Percentiles rank a stretch among this genome's conserved stretches.
Evolutionary conservation across 805 yeast genomes (phyloP).

Genomic region (Ogataea angusta): DNA sequence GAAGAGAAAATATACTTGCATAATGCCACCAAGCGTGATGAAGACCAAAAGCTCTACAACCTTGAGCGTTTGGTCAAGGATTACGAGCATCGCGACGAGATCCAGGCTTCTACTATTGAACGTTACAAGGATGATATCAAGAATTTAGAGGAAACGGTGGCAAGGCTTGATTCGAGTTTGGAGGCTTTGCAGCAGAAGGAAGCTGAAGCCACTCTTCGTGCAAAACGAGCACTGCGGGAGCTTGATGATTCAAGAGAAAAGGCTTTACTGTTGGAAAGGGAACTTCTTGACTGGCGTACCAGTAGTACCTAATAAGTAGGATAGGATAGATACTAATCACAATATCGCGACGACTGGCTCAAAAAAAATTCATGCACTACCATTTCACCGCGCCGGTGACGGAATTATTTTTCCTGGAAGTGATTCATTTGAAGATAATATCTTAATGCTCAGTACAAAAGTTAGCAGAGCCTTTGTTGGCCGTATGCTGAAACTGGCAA

Average conservation of each 20-base stretch:
- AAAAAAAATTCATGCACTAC: too few relatives aligned
- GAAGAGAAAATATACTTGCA: conserved; percentile 48
- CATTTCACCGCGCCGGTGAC: conserved; percentile 7
- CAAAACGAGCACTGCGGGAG: conserved; percentile 54
- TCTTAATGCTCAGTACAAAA: conserved; percentile 17
- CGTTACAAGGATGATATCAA: conserved; percentile 58
- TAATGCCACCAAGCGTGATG: conserved; percentile 47
- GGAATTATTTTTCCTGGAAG: conserved; percentile 4
- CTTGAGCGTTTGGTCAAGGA: conserved; percentile 55
- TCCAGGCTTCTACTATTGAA: conserved; percentile 47
- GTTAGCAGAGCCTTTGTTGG: conserved; percentile 13
- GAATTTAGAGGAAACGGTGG: conserved; percentile 49
- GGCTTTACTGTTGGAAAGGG: conserved; percentile 51
- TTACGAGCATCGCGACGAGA: conserved; percentile 47
- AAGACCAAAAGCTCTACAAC: conserved; percentile 45
- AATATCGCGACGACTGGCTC: conserved; percentile 6
- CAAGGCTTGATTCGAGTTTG: conserved; percentile 43
- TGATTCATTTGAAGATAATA: conserved; percentile 6
- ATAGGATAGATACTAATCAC: too few relatives aligned
- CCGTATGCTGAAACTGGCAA: conserved; percentile 13
- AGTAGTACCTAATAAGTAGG: conserved; percentile 5
- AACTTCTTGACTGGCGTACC: conserved; percentile 52
- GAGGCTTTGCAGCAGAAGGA: conserved; percentile 42
- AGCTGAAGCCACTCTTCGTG: conserved; percentile 40
- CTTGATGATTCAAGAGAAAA: conserved; percentile 52